Evolutionary conservation across 345 rosid species (phyloP).

Genomic region (Dimocarpus longan): DNA sequence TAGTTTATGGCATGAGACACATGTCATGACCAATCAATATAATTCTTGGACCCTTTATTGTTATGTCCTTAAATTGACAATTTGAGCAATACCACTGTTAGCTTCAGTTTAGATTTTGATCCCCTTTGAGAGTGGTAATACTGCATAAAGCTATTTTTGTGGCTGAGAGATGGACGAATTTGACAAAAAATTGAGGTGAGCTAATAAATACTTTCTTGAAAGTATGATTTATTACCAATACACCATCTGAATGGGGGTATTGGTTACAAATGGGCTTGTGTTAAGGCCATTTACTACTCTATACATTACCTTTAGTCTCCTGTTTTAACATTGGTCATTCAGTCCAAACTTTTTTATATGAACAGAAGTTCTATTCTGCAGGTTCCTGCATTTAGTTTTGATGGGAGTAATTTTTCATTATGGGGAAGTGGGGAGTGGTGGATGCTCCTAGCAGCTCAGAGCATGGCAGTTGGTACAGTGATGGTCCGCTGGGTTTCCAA

Average conservation of each 20-base stretch:
- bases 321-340: not conserved
- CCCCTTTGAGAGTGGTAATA: not conserved
- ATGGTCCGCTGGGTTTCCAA: conserved; percentile 96
- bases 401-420: conserved; percentile 56
- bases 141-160: not conserved
- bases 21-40: not conserved
- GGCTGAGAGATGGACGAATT: not conserved
- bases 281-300: not conserved
- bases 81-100: not conserved
- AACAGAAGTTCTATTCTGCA: conserved; percentile 26
- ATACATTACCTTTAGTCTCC: not conserved
- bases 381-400: conserved; percentile 65
- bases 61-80: not conserved
- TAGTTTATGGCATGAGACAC: not conserved
- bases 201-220: not conserved
- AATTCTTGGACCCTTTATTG: not conserved
- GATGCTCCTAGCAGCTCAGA: conserved; percentile 99
- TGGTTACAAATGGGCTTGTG: not conserved
- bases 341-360: not conserved
- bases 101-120: not conserved
- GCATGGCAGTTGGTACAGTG: conserved; percentile 94
- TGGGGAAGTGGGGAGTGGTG: conserved; percentile 99
- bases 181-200: not conserved
- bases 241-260: not conserved
- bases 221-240: not conserved